Percentiles rank a stretch among this genome's conserved stretches.
Conservation (phyloP, 805 yeast genomes). For the Teunomyces pallodes region DNA sequence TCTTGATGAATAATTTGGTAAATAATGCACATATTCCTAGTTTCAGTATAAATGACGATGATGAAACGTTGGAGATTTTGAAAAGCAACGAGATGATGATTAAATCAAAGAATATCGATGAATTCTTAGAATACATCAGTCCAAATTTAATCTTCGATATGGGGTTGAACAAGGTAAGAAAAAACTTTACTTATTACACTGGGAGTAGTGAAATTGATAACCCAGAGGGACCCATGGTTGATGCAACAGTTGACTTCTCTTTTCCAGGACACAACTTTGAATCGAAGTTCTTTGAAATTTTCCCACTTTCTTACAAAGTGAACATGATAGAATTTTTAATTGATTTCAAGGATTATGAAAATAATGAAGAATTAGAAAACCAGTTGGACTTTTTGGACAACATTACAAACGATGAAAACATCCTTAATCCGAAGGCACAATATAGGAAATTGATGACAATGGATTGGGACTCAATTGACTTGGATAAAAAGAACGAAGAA, state of each 20-base stretch:
- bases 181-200: constrained; percentile 12
- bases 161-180: constrained; percentile 21
- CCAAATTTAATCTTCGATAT: constrained; percentile 40
- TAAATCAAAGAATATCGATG: constrained; percentile 26
- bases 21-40: constrained; percentile 18
- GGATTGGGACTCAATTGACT: constrained; percentile 37
- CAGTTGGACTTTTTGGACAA: constrained; percentile 39
- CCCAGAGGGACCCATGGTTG: constrained; percentile 5
- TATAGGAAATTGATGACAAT: constrained; percentile 20
- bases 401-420: constrained; percentile 29
- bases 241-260: constrained; percentile 1
- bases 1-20: constrained; percentile 38
- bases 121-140: constrained; percentile 37
- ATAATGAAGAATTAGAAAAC: constrained; percentile 20
- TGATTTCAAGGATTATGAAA: constrained; percentile 18
- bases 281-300: constrained; percentile 18
- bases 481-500: constrained; percentile 14
- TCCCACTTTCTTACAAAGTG: constrained; percentile 33
- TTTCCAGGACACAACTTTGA: constrained; percentile 13
- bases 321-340: constrained; percentile 33
- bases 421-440: constrained; percentile 22
- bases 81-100: constrained; percentile 31
- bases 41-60: constrained; percentile 33
- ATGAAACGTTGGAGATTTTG: constrained; percentile 27
- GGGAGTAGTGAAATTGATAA: neutral